Percentiles rank a stretch among this genome's conserved stretches.
Conservation (phyloP, 169 alveolate species). For the Cryptosporidium andersoni region DNA sequence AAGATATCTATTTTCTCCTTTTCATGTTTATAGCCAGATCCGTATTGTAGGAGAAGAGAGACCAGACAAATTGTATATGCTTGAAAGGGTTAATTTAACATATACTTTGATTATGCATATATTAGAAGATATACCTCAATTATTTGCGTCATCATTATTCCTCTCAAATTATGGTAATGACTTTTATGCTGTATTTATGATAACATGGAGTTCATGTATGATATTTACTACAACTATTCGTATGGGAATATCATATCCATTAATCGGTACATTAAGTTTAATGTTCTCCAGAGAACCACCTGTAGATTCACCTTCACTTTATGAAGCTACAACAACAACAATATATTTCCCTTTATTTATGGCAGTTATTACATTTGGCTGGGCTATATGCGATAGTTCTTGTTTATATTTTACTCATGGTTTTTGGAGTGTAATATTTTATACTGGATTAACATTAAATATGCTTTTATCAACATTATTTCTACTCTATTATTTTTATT, state of each 20-base stretch:
- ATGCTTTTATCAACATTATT: constrained; percentile 39
- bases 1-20: constrained; percentile 37
- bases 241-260: constrained; percentile 57
- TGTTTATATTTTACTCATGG: constrained; percentile 62
- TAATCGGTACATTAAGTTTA: constrained; percentile 40
- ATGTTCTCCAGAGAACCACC: constrained; percentile 65
- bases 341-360: constrained; percentile 47
- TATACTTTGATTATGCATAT: constrained; percentile 61
- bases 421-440: constrained; percentile 44
- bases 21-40: constrained; percentile 41
- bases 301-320: constrained; percentile 39
- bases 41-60: constrained; percentile 35
- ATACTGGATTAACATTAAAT: constrained; percentile 25
- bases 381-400: constrained; percentile 50
- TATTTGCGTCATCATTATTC: constrained; percentile 57
- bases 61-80: constrained; percentile 43
- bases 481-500: constrained; percentile 36
- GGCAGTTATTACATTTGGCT: constrained; percentile 37
- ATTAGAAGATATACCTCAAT: constrained; percentile 58
- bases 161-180: constrained; percentile 56
- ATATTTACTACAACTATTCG: constrained; percentile 41
- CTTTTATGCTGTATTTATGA: constrained; percentile 59
- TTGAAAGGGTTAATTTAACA: constrained; percentile 59
- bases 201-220: constrained; percentile 71
- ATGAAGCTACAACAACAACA: constrained; percentile 62